Conservation (phyloP, 2,329 filamentous ascomycete genomes). For the Colletotrichum lupini region DNA sequence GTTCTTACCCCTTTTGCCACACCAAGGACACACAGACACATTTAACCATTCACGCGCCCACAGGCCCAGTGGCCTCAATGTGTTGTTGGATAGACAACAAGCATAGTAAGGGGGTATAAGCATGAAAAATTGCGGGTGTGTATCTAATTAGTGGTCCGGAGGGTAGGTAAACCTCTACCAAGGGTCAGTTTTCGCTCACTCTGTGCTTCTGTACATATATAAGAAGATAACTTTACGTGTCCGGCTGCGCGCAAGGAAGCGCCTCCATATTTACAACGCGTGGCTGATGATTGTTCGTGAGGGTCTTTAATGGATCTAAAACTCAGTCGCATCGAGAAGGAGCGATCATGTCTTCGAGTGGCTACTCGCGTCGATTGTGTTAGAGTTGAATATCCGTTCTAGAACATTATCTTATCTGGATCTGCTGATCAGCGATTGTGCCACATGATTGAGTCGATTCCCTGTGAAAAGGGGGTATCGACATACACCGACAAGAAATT, state of each 20-base stretch:
- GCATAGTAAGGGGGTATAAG: too few species aligned
- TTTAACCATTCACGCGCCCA: not conserved
- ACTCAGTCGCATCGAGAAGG: too few species aligned
- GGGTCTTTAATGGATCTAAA: not conserved
- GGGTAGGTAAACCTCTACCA: not conserved
- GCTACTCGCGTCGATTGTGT: not conserved
- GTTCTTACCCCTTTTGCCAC: not conserved
- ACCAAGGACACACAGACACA: not conserved
- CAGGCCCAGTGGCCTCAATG: not conserved
- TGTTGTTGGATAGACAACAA: constrained; percentile 1
- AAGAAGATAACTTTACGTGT: not conserved
- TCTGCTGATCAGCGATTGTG: not conserved
- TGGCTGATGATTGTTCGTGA: constrained; percentile 8
- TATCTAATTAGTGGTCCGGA: not conserved
- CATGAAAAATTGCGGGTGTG: not conserved
- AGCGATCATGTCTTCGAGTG: not conserved
- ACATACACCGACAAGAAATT: too few species aligned
- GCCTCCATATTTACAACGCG: not conserved
- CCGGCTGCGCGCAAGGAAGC: not conserved
- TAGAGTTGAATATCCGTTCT: not conserved
- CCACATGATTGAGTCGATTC: not conserved
- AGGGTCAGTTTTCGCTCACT: constrained; percentile 5
- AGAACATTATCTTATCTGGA: not conserved
- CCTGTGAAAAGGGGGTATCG: not conserved
- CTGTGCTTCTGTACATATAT: constrained; percentile 32